These are phyloP conservation scores for Escallonia rubra DNA, from an alignment of 129 eudicot genomes.

Conservation along the genomic window DNA sequence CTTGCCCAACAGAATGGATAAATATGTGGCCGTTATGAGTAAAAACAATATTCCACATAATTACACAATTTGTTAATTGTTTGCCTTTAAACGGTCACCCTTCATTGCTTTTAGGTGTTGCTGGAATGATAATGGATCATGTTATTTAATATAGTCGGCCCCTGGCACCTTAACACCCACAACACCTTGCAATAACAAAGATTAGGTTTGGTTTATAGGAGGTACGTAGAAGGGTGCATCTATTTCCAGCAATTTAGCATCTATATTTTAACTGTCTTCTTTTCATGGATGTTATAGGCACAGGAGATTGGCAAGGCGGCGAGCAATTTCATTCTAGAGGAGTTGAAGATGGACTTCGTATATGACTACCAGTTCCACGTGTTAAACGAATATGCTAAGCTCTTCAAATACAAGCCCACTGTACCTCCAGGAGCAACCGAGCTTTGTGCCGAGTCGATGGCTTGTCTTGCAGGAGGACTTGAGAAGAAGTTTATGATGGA, in stretches of 20 bases:
- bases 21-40: no score
- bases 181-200: no score
- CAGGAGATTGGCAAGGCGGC: conserved; percentile 75
- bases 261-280: no score
- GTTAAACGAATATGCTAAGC: conserved; percentile 70
- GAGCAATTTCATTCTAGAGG: conserved; percentile 70
- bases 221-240: not conserved
- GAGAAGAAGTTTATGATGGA: conserved; percentile 67
- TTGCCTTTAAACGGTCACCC: no score
- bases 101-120: no score
- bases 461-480: conserved; percentile 51
- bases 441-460: conserved; percentile 79
- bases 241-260: conserved; percentile 5
- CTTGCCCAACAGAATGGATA: no score
- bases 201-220: no score
- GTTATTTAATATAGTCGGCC: no score
- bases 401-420: conserved; percentile 68
- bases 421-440: conserved; percentile 58
- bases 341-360: conserved; percentile 65
- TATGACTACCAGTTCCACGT: conserved; percentile 96
- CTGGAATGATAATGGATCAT: no score
- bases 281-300: conserved; percentile 33
- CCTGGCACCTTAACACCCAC: no score
- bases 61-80: no score
- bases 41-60: no score